Evolutionary conservation across 23 red algal genomes (phyloP).

Genomic region (Chondrus crispus): DNA sequence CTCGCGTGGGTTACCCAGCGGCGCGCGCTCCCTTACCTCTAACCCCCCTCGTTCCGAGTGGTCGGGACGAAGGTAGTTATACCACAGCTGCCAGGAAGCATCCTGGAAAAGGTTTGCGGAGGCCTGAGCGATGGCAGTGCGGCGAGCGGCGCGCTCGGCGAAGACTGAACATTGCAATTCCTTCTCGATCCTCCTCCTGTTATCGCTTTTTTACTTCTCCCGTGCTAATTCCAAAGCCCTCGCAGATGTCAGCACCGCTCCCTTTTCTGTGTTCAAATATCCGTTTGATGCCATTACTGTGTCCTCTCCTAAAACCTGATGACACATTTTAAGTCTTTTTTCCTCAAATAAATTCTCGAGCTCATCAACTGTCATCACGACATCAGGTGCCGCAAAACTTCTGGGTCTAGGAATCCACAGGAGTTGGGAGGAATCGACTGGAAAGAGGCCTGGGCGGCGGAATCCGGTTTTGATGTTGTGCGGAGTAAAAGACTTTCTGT

Average conservation of each 20-base stretch:
- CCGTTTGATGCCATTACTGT: background rate
- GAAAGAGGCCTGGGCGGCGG: background rate
- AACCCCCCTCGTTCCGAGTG: no score
- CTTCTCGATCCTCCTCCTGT: background rate
- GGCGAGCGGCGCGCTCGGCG: no score
- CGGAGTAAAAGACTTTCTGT: background rate
- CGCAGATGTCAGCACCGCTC: background rate
- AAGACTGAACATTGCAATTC: background rate
- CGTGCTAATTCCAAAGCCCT: background rate
- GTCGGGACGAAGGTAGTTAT: no score
- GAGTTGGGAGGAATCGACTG: background rate
- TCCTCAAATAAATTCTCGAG: slow-evolving; percentile 7
- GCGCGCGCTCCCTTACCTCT: no score
- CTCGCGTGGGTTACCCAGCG: no score
- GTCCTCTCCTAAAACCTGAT: background rate
- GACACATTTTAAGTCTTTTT: background rate
- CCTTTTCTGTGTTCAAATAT: background rate
- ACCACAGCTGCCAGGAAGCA: background rate
- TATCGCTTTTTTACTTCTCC: background rate
- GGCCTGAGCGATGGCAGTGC: background rate
- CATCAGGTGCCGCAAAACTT: background rate
- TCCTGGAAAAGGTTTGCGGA: background rate
- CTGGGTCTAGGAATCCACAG: background rate
- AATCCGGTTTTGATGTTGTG: background rate
- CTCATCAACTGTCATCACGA: background rate